These are phyloP conservation scores for Pleurostoma richardsiae DNA, from an alignment of 2,329 filamentous ascomycete species.

Conservation along the genomic window DNA sequence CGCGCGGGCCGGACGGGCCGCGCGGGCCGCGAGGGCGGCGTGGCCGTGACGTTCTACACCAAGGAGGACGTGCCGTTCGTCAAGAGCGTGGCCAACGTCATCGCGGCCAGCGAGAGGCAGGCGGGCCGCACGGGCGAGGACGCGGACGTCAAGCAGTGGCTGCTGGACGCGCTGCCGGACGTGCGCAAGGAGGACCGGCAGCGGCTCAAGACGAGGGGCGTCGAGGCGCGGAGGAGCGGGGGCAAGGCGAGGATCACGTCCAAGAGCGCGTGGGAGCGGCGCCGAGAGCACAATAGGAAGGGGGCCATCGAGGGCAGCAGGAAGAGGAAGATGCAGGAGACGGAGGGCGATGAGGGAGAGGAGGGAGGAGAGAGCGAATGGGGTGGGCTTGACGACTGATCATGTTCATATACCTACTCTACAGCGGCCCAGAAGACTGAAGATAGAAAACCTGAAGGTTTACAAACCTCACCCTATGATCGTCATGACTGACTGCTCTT, in stretches of 20 bases:
- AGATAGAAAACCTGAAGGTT: too few relatives aligned
- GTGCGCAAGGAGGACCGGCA: constrained; percentile 80
- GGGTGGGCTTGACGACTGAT: not conserved
- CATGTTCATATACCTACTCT: too few relatives aligned
- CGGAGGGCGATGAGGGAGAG: constrained; percentile 51
- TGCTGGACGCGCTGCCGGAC: constrained; percentile 80
- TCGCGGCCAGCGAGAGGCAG: constrained; percentile 75
- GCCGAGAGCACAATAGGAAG: constrained; percentile 60
- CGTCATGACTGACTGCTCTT: too few relatives aligned
- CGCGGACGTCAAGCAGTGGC: constrained; percentile 72
- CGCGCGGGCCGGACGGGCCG: constrained; percentile 87
- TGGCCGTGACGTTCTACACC: constrained; percentile 92
- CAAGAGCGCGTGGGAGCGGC: constrained; percentile 71
- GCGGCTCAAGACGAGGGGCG: constrained; percentile 74
- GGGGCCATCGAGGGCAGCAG: constrained; percentile 60
- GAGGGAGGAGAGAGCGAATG: constrained; percentile 8
- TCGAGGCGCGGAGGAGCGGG: constrained; percentile 59
- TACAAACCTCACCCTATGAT: too few relatives aligned
- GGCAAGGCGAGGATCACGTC: constrained; percentile 69
- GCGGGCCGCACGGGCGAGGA: constrained; percentile 46
- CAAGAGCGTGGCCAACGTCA: constrained; percentile 90
- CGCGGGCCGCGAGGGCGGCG: constrained; percentile 79
- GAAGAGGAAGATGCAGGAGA: constrained; percentile 59
- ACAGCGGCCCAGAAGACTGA: too few relatives aligned
- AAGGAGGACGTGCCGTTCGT: constrained; percentile 88